Percentiles rank a stretch among this genome's conserved stretches.
phyloP scores from a whole-genome alignment of 1,139 yeast genomes.

The Sugiyamaella sp. region DNA sequence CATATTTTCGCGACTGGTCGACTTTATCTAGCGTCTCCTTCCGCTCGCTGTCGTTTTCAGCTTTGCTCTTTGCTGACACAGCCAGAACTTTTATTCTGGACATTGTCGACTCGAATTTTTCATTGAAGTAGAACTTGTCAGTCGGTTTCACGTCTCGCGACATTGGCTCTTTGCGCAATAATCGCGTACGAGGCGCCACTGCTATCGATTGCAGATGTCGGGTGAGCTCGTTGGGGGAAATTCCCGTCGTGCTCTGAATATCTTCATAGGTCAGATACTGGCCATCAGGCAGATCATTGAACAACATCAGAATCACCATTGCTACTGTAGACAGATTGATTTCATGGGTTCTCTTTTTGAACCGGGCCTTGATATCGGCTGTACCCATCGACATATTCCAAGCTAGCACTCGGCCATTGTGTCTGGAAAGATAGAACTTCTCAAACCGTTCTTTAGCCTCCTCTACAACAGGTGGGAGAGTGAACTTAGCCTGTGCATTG shows the following conservation, averaged over 20 bases:
- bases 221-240: constrained; percentile 70
- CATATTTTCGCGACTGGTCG: constrained; percentile 55
- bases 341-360: constrained; percentile 69
- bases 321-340: constrained; percentile 81
- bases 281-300: constrained; percentile 58
- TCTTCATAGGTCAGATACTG: constrained; percentile 60
- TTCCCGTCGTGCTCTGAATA: constrained; percentile 65
- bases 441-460: constrained; percentile 49
- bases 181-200: constrained; percentile 78
- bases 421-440: constrained; percentile 59
- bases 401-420: constrained; percentile 70
- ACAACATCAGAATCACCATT: constrained; percentile 73
- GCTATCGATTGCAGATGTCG: constrained; percentile 85
- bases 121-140: constrained; percentile 72
- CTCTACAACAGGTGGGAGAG: constrained; percentile 54
- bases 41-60: constrained; percentile 48
- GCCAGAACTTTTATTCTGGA: constrained; percentile 78
- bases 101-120: constrained; percentile 69
- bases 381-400: constrained; percentile 87
- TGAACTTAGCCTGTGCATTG: constrained; percentile 58
- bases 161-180: constrained; percentile 73
- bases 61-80: constrained; percentile 51
- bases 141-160: constrained; percentile 64
- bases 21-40: constrained; percentile 47
- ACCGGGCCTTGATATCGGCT: constrained; percentile 59